Conservation (phyloP, 2,329 filamentous ascomycete genomes). For the Metarhizium humberi region DNA sequence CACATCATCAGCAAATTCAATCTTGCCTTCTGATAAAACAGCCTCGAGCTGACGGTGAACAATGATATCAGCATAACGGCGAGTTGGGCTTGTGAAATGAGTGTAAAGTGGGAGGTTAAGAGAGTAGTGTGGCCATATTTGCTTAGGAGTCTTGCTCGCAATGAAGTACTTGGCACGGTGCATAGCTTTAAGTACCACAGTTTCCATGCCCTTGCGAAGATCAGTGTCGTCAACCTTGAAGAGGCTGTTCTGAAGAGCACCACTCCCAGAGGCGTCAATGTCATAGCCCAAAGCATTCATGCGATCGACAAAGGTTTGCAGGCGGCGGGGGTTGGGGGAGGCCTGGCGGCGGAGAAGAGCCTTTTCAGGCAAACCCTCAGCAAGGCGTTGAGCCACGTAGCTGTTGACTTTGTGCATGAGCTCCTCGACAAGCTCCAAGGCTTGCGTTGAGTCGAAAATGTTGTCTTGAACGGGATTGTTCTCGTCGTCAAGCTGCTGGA, state of each 20-base stretch:
- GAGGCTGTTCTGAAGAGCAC: conserved; percentile 83
- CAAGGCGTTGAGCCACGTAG: conserved; percentile 78
- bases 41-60: conserved; percentile 92
- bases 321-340: conserved; percentile 75
- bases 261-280: conserved; percentile 82
- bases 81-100: conserved; percentile 91
- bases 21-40: conserved; percentile 68
- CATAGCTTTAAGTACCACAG: conserved; percentile 89
- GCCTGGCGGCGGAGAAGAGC: conserved; percentile 83
- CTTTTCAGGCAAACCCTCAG: conserved; percentile 74
- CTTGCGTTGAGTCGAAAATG: conserved; percentile 83
- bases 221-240: conserved; percentile 87
- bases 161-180: conserved; percentile 93
- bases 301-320: conserved; percentile 84
- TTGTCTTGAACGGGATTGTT: conserved; percentile 96
- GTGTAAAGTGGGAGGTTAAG: conserved; percentile 92
- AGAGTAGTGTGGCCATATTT: conserved; percentile 79
- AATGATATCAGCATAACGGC: conserved; percentile 88
- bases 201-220: conserved; percentile 96
- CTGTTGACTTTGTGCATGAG: conserved; percentile 87
- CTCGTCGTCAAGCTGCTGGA: conserved; percentile 94
- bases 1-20: conserved; percentile 82
- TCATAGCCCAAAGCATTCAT: conserved; percentile 89
- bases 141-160: conserved; percentile 66
- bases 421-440: conserved; percentile 92